Evolutionary conservation across 129 eudicot genomes (phyloP).

Genomic region (Escallonia rubra): DNA sequence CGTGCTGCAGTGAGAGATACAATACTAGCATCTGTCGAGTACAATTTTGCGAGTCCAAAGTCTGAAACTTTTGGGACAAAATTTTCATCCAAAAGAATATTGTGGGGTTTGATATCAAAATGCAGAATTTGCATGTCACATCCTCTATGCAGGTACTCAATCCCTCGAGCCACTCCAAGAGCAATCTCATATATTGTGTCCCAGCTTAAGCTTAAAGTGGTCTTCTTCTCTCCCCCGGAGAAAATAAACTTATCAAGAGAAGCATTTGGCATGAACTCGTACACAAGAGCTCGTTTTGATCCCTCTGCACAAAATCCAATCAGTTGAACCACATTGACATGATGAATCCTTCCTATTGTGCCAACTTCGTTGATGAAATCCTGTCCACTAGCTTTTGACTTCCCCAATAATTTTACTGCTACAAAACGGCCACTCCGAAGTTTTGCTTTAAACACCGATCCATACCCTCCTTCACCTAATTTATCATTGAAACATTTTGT

Average conservation of each 20-base stretch:
- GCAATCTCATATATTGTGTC: background rate
- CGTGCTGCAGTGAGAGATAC: conserved; percentile 8
- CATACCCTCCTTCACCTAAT: too few species aligned
- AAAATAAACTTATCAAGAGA: conserved; percentile 10
- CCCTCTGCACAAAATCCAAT: conserved; percentile 6
- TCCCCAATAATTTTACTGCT: conserved; percentile 8
- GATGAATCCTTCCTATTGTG: conserved; percentile 15
- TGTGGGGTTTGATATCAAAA: conserved; percentile 10
- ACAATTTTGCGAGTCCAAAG: conserved; percentile 12
- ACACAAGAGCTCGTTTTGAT: background rate
- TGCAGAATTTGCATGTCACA: conserved; percentile 14
- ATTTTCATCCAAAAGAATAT: conserved; percentile 1
- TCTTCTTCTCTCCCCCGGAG: background rate
- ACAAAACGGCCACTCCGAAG: conserved; percentile 13
- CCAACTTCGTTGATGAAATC: conserved; percentile 22
- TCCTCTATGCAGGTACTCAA: conserved; percentile 12
- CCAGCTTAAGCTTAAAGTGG: conserved; percentile 1
- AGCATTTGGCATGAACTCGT: conserved; percentile 13
- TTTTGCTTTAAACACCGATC: background rate
- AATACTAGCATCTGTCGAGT: background rate
- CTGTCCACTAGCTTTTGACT: conserved; percentile 8
- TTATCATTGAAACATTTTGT: background rate
- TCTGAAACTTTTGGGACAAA: conserved; percentile 8
- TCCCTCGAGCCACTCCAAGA: background rate
- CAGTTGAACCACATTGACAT: background rate